Base-by-base conservation (phyloP, 805 yeast species). In the Ogataea trehaloabstinens region DNA sequence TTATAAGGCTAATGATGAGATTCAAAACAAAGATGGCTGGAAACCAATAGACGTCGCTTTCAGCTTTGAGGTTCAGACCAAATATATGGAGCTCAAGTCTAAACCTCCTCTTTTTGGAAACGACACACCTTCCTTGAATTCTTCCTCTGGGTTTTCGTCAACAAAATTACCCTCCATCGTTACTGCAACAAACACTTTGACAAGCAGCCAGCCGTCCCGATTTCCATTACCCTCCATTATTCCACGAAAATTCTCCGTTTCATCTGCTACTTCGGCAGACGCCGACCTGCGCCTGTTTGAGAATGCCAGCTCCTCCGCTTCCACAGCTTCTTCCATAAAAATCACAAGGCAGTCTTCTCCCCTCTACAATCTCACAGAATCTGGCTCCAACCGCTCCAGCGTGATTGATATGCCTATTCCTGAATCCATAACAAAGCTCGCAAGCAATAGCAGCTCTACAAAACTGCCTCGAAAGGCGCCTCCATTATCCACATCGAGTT, bases 11-110 rank as follows among this genome's bases (percentile, higher is more conserved):
- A 74, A 78, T 42, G 71, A 70, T 27, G 61, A 66, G 17, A 51
- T 70, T 17, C 56, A 65, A 24, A 86, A 86, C 57, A 56, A 61
- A 11, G 69, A 70, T n/a, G 84, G 85, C 3, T 80, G 88, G 79
- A 68, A 64, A 17, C 85, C 90, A 1, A 60, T 70, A 10, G 87
- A 84, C 51, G 71, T 79, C 19, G 76, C 81, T 3, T 64, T 70
- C 30, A 74, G 80, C 15, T 70, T 67, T 49, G 77, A 78, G 35
- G 69, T 77, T 3, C 73, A 70, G 41, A 61, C 64, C 29, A 58
- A 64, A 28, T 73, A 71, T 45, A 59, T 63, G 24, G 54, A 53
- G 22, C 22, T 65, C 17, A 48, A 57, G 37, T 32, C 49, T 25
- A 36, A 36, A 49, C 42, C 64, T 56, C 35, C 55, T 49, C 29